Evolutionary conservation across 2,329 filamentous ascomycete species (phyloP), one percentile per base, ranked within the genome.

Genomic region (Mycocentrospora acerina): DNA sequence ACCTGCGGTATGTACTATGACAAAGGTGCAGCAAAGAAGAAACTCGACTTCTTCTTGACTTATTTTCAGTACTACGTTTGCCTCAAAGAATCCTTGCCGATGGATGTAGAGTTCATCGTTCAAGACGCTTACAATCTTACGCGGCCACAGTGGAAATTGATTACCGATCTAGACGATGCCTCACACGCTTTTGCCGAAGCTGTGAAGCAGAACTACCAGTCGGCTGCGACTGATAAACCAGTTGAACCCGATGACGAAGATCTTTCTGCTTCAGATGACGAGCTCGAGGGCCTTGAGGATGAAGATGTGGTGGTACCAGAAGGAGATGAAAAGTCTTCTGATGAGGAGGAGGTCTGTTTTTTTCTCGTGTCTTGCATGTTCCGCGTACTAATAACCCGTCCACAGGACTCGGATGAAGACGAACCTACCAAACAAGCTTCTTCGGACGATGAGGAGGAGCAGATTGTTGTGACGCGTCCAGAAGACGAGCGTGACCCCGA

Each of bases 21-120:
- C 66, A 86, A 91, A 56, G 93, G 94, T 7, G 83, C 86, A 29
- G 88, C 90, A 2, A 94, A 90, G 67, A 97, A 97, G 75, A 98
- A 97, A 70, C 79, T 98, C 8, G 93, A 98, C 60, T 97, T 95
- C 67, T 98, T 97, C 69, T 75, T 98, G 44, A 91, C 86, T 0
- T 97, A 97, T 69, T 89, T 98, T 57, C 90, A 95, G 75, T 97
- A 96, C 67, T 98, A 98, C 68, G 85, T 97, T 53, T 83, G 86
- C 58, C 90, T 88, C 14, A 98, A 98, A 69, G 83, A 91, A 14
- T 78, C 86, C 1, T 70, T 96, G 26, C 93, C 94, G 0, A 94
- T 98, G 88, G 93, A 98, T 51, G 88, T 97, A 31, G 93, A 98
- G 42, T 98, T 98, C 64, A 83, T 96, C 30, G 81, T 98, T 6